A percentile compares a stretch with the other conserved stretches of the same genome.
Evolutionary conservation across 768 basidiomycete genomes (phyloP).

Genomic region (Arthromyces matolae): DNA sequence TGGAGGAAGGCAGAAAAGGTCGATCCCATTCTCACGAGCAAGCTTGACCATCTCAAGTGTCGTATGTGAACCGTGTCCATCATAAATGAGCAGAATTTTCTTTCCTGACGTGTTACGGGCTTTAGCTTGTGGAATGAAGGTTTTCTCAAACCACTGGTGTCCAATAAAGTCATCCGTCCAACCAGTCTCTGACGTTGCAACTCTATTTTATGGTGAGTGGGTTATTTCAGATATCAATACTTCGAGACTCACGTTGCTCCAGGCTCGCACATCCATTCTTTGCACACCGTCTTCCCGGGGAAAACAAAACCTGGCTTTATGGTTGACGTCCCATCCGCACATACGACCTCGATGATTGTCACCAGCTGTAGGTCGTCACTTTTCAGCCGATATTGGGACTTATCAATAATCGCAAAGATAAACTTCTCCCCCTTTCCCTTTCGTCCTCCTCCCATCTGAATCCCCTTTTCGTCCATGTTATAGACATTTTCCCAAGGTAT

Average conservation of each 20-base stretch:
- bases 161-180: conserved; percentile 38
- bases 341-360: conserved; percentile 38
- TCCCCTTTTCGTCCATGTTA: conserved; percentile 37
- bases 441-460: conserved; percentile 27
- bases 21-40: conserved; percentile 12
- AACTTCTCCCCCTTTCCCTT: conserved; percentile 20
- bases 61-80: conserved; percentile 43
- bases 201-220: conserved; percentile 20
- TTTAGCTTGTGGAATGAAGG: conserved; percentile 34
- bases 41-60: conserved; percentile 20
- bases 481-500: conserved; percentile 29
- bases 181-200: conserved; percentile 33
- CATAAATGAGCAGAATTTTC: conserved; percentile 35
- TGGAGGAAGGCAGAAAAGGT: conserved; percentile 28
- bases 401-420: conserved; percentile 12
- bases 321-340: conserved; percentile 31
- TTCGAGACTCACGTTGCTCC: conserved; percentile 15
- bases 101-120: conserved; percentile 12
- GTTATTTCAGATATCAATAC: not conserved
- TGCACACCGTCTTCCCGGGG: conserved; percentile 20
- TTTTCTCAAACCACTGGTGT: conserved; percentile 34
- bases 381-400: conserved; percentile 16
- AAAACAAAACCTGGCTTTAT: conserved; percentile 33
- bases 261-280: conserved; percentile 23
- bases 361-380: conserved; percentile 38